These are phyloP conservation scores for Exophiala oligosperma DNA, from an alignment of 2,329 filamentous ascomycete genomes.

Conservation along the genomic window DNA sequence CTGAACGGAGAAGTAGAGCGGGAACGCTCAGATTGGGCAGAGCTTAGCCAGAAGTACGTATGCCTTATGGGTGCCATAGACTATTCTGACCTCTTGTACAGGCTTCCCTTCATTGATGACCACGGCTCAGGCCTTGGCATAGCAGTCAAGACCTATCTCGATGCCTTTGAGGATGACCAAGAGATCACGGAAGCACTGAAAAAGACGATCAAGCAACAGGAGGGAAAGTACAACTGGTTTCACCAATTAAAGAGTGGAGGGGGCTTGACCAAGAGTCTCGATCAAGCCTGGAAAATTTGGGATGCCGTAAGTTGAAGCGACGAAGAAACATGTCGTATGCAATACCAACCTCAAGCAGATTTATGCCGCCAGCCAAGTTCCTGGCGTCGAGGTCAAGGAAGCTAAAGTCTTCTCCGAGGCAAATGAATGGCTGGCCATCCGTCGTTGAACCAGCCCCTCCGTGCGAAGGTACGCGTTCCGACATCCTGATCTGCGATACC, in stretches of 20 bases:
- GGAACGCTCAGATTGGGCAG: slow-evolving; percentile 64
- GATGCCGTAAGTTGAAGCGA: slow-evolving; percentile 56
- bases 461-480: background rate
- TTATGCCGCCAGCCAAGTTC: slow-evolving; percentile 58
- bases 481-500: no score
- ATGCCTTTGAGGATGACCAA: slow-evolving; percentile 34
- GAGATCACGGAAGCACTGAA: slow-evolving; percentile 22
- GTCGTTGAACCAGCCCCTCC: slow-evolving; percentile 17
- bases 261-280: slow-evolving; percentile 54
- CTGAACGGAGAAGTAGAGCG: slow-evolving; percentile 77
- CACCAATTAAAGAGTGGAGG: slow-evolving; percentile 23
- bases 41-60: slow-evolving; percentile 71
- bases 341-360: slow-evolving; percentile 39
- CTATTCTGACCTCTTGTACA: slow-evolving; percentile 25
- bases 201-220: slow-evolving; percentile 25
- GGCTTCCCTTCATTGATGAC: slow-evolving; percentile 46
- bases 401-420: slow-evolving; percentile 59
- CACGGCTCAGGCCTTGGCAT: slow-evolving; percentile 50
- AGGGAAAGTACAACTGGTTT: slow-evolving; percentile 28
- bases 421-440: slow-evolving; percentile 55
- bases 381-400: slow-evolving; percentile 53
- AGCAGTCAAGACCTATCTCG: slow-evolving; percentile 50
- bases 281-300: slow-evolving; percentile 63
- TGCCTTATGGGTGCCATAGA: slow-evolving; percentile 6
- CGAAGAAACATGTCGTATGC: background rate